Evolutionary conservation across 2,329 filamentous ascomycete genomes (phyloP), one percentile per base, ranked within the genome.

Genomic region (Neofusicoccum laricinum): DNA sequence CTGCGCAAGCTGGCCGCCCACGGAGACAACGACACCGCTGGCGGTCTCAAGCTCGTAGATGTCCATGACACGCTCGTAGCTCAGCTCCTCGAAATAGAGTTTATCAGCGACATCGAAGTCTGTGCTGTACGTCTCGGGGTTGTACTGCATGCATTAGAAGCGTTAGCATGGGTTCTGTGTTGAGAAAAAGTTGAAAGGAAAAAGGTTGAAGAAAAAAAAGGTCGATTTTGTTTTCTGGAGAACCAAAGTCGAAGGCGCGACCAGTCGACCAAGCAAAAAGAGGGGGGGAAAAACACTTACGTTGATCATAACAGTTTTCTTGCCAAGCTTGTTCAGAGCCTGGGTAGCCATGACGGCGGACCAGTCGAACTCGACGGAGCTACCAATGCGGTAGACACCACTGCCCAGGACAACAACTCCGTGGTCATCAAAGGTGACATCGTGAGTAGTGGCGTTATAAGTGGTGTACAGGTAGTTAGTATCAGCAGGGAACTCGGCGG

Each of bases 241-340:
- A n/a, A n/a, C n/a, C n/a, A n/a, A n/a, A n/a, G n/a, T n/a, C n/a
- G n/a, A n/a, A n/a, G 48, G 25, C 21, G 14, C 25, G 12, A 32
- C 25, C 25, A 17, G 48, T 50, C 48, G 48, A 50, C 48, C 48
- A 14, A 34, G 46, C 21, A 21, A 45, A 64, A 79, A 82, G 83
- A 79, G 7, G 4, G 25, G 86, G 84, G 21, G 46, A 21, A 15
- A 3, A 12, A 32, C 3, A 58, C 53, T 58, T 46, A 58, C 53
- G 73, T 98, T 98, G 73, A 99, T 95, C 92, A 98, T 96, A 65
- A 97, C 88, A 34, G 95, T 98, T 88, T 97, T 97, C 84, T 97
- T 90, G 70, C 93, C 93, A 84, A 96, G 92, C 66, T 89, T 84
- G 72, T 89, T 88, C 67, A 98, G 85, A 46, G 92, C 91, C 67